A percentile compares a stretch with the other conserved stretches of the same genome.
Evolutionary conservation across 1,139 yeast species (phyloP).

Genomic region (Saccharomyces hybrid): DNA sequence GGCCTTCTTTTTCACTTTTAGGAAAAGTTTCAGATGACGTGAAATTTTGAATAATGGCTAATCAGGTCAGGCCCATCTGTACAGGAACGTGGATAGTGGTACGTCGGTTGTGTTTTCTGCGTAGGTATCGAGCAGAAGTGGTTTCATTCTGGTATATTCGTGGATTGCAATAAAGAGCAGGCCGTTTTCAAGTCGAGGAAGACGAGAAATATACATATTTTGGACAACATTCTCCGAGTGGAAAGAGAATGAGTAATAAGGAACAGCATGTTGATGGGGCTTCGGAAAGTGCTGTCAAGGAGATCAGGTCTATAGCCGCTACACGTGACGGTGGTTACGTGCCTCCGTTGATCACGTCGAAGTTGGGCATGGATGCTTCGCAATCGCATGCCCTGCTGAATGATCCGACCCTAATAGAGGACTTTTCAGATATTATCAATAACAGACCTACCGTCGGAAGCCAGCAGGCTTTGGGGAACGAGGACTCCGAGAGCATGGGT

Average conservation of each 20-base stretch:
- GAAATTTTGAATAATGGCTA: background rate
- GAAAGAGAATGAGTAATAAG: background rate
- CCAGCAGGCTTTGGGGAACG: conserved; percentile 8
- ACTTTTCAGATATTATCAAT: conserved; percentile 23
- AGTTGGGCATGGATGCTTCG: background rate
- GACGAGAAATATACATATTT: background rate
- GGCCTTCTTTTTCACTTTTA: background rate
- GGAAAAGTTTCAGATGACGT: background rate
- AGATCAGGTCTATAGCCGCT: background rate
- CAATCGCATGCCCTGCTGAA: conserved; percentile 13
- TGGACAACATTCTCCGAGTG: background rate
- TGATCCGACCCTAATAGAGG: conserved; percentile 29
- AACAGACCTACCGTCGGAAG: conserved; percentile 10
- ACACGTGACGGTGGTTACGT: background rate
- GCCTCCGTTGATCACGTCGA: background rate
- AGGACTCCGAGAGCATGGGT: conserved; percentile 23
- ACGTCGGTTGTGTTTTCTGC: background rate
- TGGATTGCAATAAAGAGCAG: background rate
- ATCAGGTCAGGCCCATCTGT: background rate
- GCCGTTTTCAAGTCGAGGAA: background rate
- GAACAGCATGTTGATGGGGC: background rate
- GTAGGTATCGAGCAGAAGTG: background rate
- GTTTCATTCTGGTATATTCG: background rate
- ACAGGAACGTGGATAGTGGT: background rate
- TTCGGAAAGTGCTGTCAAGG: background rate